phyloP scores from a whole-genome alignment of 345 rosid genomes.

The Anastatica hierochuntica region DNA sequence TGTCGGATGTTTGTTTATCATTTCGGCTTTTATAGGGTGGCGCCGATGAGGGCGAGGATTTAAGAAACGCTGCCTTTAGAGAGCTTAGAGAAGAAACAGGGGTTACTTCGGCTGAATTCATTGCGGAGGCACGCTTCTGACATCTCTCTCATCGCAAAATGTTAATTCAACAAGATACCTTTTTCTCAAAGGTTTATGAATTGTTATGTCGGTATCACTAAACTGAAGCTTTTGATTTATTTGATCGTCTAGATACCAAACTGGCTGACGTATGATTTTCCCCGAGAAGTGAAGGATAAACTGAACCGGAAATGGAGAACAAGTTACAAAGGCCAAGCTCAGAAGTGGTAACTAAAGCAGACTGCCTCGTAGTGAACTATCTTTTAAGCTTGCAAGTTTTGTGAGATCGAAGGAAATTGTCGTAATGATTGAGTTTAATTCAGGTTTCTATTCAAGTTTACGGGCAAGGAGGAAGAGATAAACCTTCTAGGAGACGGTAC shows the following conservation, averaged over 20 bases:
- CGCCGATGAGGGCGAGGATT: slow-evolving; percentile 61
- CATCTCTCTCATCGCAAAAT: slow-evolving; percentile 19
- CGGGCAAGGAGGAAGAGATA: slow-evolving; percentile 69
- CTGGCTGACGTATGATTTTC: slow-evolving; percentile 74
- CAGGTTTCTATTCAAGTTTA: slow-evolving; percentile 74
- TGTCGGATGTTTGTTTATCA: background rate
- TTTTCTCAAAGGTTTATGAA: background rate
- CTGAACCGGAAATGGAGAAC: slow-evolving; percentile 53
- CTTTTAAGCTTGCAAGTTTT: background rate
- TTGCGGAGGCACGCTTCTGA: slow-evolving; percentile 50
- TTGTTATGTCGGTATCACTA: background rate
- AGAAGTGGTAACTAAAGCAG: slow-evolving; percentile 59
- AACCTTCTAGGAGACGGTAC: slow-evolving; percentile 66
- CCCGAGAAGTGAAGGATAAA: slow-evolving; percentile 33
- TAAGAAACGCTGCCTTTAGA: slow-evolving; percentile 55
- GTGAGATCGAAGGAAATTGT: background rate
- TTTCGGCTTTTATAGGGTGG: slow-evolving; percentile 40
- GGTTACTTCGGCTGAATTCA: slow-evolving; percentile 58
- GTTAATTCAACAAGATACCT: background rate
- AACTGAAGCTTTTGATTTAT: background rate
- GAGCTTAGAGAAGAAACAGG: slow-evolving; percentile 81
- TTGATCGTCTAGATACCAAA: slow-evolving; percentile 44
- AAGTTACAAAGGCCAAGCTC: slow-evolving; percentile 75
- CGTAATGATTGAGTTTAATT: background rate
- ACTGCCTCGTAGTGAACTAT: too few species aligned